Evolutionary conservation across 768 basidiomycete genomes (phyloP).

Genomic region (Suillus tomentosus): DNA sequence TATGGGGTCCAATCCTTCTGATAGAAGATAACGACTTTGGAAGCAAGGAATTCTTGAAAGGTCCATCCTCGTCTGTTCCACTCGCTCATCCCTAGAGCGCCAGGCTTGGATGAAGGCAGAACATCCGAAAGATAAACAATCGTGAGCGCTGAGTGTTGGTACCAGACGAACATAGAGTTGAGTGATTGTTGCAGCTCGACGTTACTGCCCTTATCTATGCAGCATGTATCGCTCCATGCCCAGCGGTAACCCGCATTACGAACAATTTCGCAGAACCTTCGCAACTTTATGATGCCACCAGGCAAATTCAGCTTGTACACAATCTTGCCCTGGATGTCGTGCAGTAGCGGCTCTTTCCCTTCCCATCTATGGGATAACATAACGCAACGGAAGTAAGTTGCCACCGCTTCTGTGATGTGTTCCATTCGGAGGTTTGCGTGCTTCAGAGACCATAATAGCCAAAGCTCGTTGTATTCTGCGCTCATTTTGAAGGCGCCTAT

Average conservation of each 20-base stretch:
- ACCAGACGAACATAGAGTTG: background rate
- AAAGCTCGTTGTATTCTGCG: background rate
- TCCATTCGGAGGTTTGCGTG: background rate
- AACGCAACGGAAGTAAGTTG: background rate
- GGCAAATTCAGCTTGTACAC: background rate
- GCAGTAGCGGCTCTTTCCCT: background rate
- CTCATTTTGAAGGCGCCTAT: background rate
- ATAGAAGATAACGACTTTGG: background rate
- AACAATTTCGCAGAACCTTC: background rate
- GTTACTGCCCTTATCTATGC: background rate
- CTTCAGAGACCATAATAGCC: background rate
- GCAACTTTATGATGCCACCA: background rate
- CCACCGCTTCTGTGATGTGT: background rate
- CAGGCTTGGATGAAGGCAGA: background rate
- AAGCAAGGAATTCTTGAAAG: background rate
- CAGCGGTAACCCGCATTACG: background rate
- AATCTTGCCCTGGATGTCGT: background rate
- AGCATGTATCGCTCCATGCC: background rate
- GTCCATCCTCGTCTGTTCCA: conserved; percentile 3
- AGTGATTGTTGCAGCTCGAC: background rate
- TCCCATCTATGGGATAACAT: conserved; percentile 1
- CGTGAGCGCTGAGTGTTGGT: background rate
- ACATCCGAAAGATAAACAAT: background rate
- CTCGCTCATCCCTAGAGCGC: background rate
- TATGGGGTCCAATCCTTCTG: background rate